These are phyloP conservation scores for Pholiota conissans DNA, from an alignment of 768 basidiomycete species.

Conservation along the genomic window DNA sequence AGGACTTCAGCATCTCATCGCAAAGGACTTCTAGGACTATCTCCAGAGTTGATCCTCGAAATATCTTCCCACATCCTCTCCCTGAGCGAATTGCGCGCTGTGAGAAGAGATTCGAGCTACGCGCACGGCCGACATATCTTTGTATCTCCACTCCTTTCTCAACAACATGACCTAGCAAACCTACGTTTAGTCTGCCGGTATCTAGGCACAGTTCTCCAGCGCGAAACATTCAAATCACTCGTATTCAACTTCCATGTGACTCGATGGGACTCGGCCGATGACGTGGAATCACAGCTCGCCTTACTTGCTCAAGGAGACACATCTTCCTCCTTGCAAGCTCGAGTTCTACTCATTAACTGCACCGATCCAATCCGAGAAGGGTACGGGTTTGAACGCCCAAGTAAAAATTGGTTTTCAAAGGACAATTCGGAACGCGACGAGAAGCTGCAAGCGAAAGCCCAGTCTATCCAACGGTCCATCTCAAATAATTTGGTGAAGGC, in stretches of 20 bases:
- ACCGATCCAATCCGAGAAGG: not conserved
- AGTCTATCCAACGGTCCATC: too few species aligned
- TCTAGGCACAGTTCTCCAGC: not conserved
- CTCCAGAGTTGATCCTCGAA: too few species aligned
- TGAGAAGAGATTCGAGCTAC: not conserved
- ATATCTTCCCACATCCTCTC: too few species aligned
- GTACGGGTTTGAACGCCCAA: not conserved
- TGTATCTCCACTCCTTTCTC: not conserved
- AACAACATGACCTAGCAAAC: not conserved
- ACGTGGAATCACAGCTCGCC: not conserved
- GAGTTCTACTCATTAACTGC: not conserved
- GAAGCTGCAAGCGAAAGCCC: not conserved
- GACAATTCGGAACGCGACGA: not conserved
- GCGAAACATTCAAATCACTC: not conserved
- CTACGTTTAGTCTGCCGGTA: not conserved
- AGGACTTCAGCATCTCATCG: too few species aligned
- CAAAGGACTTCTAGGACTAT: not conserved
- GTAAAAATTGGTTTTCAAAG: too few species aligned
- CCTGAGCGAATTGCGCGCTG: not conserved
- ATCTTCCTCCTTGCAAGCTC: not conserved
- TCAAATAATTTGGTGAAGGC: too few species aligned
- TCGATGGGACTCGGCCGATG: too few species aligned
- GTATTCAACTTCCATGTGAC: not conserved
- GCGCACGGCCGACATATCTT: too few species aligned
- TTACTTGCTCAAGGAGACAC: not conserved